Evolutionary conservation across 139 green algal genomes (phyloP).

Genomic region (Penium margaritaceum): DNA sequence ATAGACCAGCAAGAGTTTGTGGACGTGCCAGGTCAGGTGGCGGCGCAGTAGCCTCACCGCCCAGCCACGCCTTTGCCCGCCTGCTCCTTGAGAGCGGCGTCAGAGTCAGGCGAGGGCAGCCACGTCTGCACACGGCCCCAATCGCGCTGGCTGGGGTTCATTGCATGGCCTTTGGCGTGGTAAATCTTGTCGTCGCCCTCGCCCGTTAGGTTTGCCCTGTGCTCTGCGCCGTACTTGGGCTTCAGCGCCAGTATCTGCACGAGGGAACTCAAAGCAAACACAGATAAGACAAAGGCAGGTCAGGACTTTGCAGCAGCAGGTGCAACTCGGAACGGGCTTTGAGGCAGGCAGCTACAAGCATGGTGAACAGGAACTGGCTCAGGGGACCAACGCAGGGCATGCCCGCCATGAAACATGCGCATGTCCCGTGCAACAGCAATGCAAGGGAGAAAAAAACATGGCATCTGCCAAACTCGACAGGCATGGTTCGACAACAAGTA

Average conservation of each 20-base stretch:
- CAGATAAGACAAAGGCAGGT: constrained; percentile 1
- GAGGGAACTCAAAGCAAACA: constrained; percentile 8
- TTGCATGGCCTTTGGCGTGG: constrained; percentile 40
- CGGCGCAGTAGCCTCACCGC: too few species aligned
- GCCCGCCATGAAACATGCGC: too few species aligned
- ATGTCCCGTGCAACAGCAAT: background rate
- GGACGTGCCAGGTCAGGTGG: too few species aligned
- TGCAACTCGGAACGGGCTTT: background rate
- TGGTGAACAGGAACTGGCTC: too few species aligned
- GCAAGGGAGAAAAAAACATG: background rate
- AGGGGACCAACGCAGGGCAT: too few species aligned
- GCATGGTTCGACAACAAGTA: background rate
- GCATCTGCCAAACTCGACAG: background rate
- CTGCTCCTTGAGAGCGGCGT: too few species aligned
- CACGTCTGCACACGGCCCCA: constrained; percentile 27
- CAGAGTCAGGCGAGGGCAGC: too few species aligned
- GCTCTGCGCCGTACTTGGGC: constrained; percentile 25
- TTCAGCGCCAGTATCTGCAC: constrained; percentile 22
- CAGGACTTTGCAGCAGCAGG: background rate
- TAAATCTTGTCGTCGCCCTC: constrained; percentile 31
- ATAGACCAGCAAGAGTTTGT: too few species aligned
- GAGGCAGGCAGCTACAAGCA: background rate
- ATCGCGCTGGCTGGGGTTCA: constrained; percentile 36
- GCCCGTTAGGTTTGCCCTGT: constrained; percentile 36
- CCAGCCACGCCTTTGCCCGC: too few species aligned